Base-by-base conservation (phyloP, 1,139 yeast species). In the Hemisphaericaspora xylofermentans region DNA sequence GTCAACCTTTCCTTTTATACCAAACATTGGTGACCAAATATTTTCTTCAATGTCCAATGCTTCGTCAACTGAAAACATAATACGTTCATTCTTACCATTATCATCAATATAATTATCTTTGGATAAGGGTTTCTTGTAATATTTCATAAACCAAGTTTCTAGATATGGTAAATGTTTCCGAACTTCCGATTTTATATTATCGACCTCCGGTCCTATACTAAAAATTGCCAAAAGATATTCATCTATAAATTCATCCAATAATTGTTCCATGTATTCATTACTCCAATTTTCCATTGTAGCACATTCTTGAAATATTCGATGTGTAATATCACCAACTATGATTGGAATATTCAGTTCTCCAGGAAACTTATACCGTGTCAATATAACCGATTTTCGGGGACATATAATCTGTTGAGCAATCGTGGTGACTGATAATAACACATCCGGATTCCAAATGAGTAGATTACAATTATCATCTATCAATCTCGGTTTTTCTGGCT, bases 1-100 rank as follows among this genome's bases (percentile, higher is more conserved):
- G 64, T 93, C 99, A 13, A 91, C 80, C 54, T 84, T 79, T 1
- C 99, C 99, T 49, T 88, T 82, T n/a, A 94, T 64, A 0, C 99
- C 99, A 66, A 76, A 89, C 56, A 79, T 76, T 0, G 97, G 96
- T 0, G 97, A 88, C 88, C 95, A 83, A 16, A 93, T 82, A 51
- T 84, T 87, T 55, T 93, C 98, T 59, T 93, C 99, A 15, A 88
- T 78, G 56, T 88, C 96, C 31, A 88, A 65, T 4, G 88, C 78
- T 41, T 84, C 80, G 12, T 77, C 71, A 1, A 84, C 81, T 0
- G 84, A 68, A 51, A 81, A 71, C 28, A 62, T 60, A 1, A 76
- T 62, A 7, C 48, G 49, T 10, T 57, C 60, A 15, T 65, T 63
- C 35, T 65, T 62, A 30, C 63, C 58, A 10, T 69, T 62, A 0